Evolutionary conservation across 176 grass and related monocot species (phyloP), one percentile per base, ranked within the genome.

Genomic region (Raddia distichophylla): DNA sequence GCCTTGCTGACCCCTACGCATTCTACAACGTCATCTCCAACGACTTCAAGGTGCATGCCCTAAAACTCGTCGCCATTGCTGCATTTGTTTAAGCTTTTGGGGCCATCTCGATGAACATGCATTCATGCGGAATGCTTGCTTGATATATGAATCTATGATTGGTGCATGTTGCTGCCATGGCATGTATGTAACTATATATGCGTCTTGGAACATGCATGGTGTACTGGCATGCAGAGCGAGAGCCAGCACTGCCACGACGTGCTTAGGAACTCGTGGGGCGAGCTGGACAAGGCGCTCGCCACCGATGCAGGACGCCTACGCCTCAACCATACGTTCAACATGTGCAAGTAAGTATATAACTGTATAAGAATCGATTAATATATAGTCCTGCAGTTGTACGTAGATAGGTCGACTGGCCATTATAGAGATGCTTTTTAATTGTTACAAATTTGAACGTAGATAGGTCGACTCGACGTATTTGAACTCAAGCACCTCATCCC

Each of bases 201-300:
- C 10, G 18, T 6, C 17, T 10, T 40, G 37, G 37, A 22, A 46
- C 8, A 1, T 61, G 15, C 8, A 1, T 61, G 15, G 13, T 18
- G n/a, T n/a, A 27, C 27, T 27, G 27, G 27, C 27, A 27, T 27
- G 27, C 46, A 93, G 91, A 85, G 63, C 3, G 91, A 90, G 53
- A 90, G 91, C 69, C 7, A 87, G 20, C 54, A 87, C 46, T 93
- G 91, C 61, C 78, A 87, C 16, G 34, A 77, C 18, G 84, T 89
- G 32, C 85, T 90, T 33, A 77, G 86, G 47, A 79, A 34, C 8
- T 93, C 91, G n/a, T 90, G 85, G 87, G 10, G 52, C 0, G 63
- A 79, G 18, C 49, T 93, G 4, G 67, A 85, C 52, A 8, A 71
- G 1, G 67, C 82, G 32, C 18, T 87, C 13, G 44, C 51, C 3